Base-by-base conservation (phyloP, 768 basidiomycete genomes). In the Panaeolus cyanescens region DNA sequence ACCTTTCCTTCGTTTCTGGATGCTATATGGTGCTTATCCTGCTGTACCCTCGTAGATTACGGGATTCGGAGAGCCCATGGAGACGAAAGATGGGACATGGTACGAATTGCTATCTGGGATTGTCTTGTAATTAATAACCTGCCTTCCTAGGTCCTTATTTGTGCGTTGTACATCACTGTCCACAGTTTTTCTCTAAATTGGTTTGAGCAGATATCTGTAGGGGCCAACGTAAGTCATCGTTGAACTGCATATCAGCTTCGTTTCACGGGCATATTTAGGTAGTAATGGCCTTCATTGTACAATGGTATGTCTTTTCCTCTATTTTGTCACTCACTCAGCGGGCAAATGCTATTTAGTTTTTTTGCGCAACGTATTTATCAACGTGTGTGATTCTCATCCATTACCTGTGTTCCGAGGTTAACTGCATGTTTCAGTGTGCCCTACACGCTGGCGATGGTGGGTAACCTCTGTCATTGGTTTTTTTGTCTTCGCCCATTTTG, bases 211-310 rank as follows among this genome's bases (percentile, higher is more conserved):
- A 39, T 72, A 32, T 77, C 79, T 19, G 71, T 79, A 62, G 73
- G 71, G n/a, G 61, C 74, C 45, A 78, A 81, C 68, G 79, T 79
- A 60, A 61, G 68, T 59, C 22, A 32, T 45, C 19, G 39, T n/a
- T 25, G 4, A 7, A 32, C 37, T 25, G 17, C 32, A 15, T 12
- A 6, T 2, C 22, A 17, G 17, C 25, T 20, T 31, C 20, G 12
- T 31, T 62, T 31, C 36, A 34, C 59, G 32, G 59, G 28, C 32
- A 15, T 45, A 42, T 13, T 30, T 59, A 82, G 78, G 65, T 83
- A 34, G 17, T 74, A 34, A 75, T 81, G 45, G 79, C 78, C 19
- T 78, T 81, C 42, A 64, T 78, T 32, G 77, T 77, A 5, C 80
- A 83, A 71, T 71, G 70, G 79, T 82, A 39, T 28, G 76, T 67